A percentile compares a stretch with the other conserved stretches of the same genome.
Conservation (phyloP, 352 stramenopile species). For the Phytophthora pini region DNA sequence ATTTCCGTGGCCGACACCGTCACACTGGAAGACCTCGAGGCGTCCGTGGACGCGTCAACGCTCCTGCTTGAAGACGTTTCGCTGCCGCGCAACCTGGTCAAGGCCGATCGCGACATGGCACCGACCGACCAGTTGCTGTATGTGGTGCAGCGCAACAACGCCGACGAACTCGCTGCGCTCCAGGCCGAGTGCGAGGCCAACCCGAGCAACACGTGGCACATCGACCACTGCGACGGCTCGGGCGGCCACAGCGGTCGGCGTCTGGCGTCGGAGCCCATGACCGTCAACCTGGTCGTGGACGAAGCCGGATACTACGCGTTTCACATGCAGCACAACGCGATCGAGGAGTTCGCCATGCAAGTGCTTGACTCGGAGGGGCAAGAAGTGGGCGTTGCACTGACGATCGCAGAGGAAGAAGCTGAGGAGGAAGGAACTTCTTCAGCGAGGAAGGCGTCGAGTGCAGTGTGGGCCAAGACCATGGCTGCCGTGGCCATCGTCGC, state of each 20-base stretch:
- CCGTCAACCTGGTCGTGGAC: slow-evolving; percentile 49
- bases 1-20: slow-evolving; percentile 24
- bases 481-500: slow-evolving; percentile 41
- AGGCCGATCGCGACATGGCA: slow-evolving; percentile 44
- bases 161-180: slow-evolving; percentile 39
- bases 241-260: slow-evolving; percentile 38
- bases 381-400: slow-evolving; percentile 17
- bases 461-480: slow-evolving; percentile 53
- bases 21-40: slow-evolving; percentile 29
- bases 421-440: slow-evolving; percentile 18
- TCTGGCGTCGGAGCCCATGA: slow-evolving; percentile 39
- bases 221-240: slow-evolving; percentile 52
- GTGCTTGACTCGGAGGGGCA: slow-evolving; percentile 27
- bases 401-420: slow-evolving; percentile 33
- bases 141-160: slow-evolving; percentile 57
- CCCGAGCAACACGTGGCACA: slow-evolving; percentile 51
- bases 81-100: slow-evolving; percentile 51
- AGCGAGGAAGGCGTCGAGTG: slow-evolving; percentile 29
- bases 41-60: slow-evolving; percentile 29
- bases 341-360: slow-evolving; percentile 54
- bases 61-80: slow-evolving; percentile 47
- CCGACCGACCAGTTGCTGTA: slow-evolving; percentile 51
- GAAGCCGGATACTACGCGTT: slow-evolving; percentile 43
- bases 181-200: slow-evolving; percentile 49
- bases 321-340: slow-evolving; percentile 59